Base-by-base conservation (phyloP, 345 rosid genomes). In the Hirschfeldia incana region DNA sequence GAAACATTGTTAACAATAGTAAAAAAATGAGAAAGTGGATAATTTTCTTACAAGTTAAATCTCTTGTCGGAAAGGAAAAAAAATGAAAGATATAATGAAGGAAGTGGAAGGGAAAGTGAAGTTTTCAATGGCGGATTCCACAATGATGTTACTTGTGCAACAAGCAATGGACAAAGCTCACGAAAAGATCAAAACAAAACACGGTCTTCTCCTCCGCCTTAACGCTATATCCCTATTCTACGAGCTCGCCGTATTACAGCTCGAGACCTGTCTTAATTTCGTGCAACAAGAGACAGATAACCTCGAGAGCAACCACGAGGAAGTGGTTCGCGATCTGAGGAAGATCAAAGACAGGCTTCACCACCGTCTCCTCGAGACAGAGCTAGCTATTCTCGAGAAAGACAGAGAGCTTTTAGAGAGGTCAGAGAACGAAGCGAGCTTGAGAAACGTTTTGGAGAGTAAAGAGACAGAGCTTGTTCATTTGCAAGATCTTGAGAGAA, bases 61-160 rank as follows among this genome's bases (percentile, higher is more conserved):
- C 28, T 59, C 2, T 55, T 34, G 15, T 2, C 21, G 9, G 27
- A 64, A 67, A 0, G 32, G 8, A 27, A 10, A 2, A 1, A 42
- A 1, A 36, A 67, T 67, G 70, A 73, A 67, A 67, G 75, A 70
- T 32, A 44, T 21, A 42, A 75, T 74, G 79, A 75, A 75, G 46
- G 84, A 81, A 76, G 67, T 85, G 39, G 90, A 84, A 39, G 89
- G 86, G 3, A 86, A 81, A 74, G 83, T 88, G n/a, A 89, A 72
- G 74, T 80, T 83, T 68, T 90, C 96, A 16, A 78, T 88, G 17
- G 83, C 88, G 33, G 97, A 92, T 78, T 89, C 98, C 2, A 89
- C 93, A 0, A 94, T 88, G 94, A 94, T 90, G 98, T 83, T 88
- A 77, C 89, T 90, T 72, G 87, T 94, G 11, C 88, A 88, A 65